Conservation (phyloP, 2,329 filamentous ascomycete species). For the Sphaerostilbella broomeana region DNA sequence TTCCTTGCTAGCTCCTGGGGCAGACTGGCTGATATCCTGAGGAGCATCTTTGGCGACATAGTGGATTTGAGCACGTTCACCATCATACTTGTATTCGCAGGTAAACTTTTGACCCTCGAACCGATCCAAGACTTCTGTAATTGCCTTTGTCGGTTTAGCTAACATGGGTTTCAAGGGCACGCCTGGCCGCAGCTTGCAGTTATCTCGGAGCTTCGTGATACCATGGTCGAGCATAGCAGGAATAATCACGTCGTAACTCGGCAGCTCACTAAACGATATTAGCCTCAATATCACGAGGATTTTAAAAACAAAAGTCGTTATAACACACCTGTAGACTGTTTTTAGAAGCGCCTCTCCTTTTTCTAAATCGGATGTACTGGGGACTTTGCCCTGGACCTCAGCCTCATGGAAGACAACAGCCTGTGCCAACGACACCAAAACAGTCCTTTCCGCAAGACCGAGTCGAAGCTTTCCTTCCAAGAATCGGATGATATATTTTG, state of each 20-base stretch:
- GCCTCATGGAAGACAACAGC: slow-evolving; percentile 81
- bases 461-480: slow-evolving; percentile 90
- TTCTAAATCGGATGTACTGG: slow-evolving; percentile 69
- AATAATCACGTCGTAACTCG: slow-evolving; percentile 91
- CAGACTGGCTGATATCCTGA: slow-evolving; percentile 59
- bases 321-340: slow-evolving; percentile 72
- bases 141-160: slow-evolving; percentile 96
- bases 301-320: no score
- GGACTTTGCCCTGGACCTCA: slow-evolving; percentile 60
- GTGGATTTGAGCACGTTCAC: slow-evolving; percentile 96
- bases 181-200: slow-evolving; percentile 87
- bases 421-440: slow-evolving; percentile 83
- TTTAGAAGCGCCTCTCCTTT: slow-evolving; percentile 83
- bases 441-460: slow-evolving; percentile 85
- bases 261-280: slow-evolving; percentile 64
- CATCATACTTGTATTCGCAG: slow-evolving; percentile 98
- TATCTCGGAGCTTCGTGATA: slow-evolving; percentile 72
- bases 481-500: slow-evolving; percentile 89
- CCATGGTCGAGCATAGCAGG: slow-evolving; percentile 83
- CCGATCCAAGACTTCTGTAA: slow-evolving; percentile 92
- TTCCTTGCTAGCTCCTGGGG: slow-evolving; percentile 56
- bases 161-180: slow-evolving; percentile 97
- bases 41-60: slow-evolving; percentile 80
- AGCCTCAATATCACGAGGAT: slow-evolving; percentile 20
- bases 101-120: slow-evolving; percentile 95